A percentile compares a stretch with the other conserved stretches of the same genome.
These are phyloP conservation scores for Penicillium psychrosexuale DNA, from an alignment of 2,329 filamentous ascomycete genomes.

Conservation along the genomic window DNA sequence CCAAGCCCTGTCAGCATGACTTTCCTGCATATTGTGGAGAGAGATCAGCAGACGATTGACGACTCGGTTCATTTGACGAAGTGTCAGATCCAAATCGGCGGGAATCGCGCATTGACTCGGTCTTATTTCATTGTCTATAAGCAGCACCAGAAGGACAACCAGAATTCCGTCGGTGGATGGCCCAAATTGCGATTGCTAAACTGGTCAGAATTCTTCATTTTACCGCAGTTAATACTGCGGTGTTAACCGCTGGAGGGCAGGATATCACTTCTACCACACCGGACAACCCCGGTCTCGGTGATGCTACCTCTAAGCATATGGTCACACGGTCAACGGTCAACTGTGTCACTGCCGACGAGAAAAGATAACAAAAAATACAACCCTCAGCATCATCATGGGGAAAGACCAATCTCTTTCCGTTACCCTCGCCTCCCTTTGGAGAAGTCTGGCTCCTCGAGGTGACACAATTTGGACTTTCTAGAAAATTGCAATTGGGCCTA, in stretches of 20 bases:
- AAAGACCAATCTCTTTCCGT: not conserved
- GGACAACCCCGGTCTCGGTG: conserved; percentile 4
- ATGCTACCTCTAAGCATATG: conserved; percentile 9
- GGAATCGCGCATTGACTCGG: conserved; percentile 2
- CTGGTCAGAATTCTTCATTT: not conserved
- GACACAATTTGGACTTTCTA: conserved; percentile 14
- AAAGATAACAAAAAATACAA: conserved; percentile 6
- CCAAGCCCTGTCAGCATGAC: not conserved
- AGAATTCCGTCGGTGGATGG: not conserved
- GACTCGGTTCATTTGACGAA: conserved; percentile 15
- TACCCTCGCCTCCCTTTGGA: not conserved
- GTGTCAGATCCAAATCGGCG: not conserved
- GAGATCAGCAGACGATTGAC: conserved; percentile 10
- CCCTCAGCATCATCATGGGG: not conserved
- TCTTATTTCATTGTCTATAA: no score
- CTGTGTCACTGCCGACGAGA: conserved; percentile 6
- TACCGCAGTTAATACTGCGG: conserved; percentile 1
- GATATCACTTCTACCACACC: not conserved
- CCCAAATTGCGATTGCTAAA: conserved; percentile 1
- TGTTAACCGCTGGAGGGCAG: conserved; percentile 4
- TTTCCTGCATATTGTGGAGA: conserved; percentile 4
- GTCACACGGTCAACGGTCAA: conserved; percentile 16
- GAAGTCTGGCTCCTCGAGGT: conserved; percentile 5
- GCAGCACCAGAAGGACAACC: no score
- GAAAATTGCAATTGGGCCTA: conserved; percentile 21